Base-by-base conservation (phyloP, 805 yeast genomes). In the Torulaspora gathmanii region DNA sequence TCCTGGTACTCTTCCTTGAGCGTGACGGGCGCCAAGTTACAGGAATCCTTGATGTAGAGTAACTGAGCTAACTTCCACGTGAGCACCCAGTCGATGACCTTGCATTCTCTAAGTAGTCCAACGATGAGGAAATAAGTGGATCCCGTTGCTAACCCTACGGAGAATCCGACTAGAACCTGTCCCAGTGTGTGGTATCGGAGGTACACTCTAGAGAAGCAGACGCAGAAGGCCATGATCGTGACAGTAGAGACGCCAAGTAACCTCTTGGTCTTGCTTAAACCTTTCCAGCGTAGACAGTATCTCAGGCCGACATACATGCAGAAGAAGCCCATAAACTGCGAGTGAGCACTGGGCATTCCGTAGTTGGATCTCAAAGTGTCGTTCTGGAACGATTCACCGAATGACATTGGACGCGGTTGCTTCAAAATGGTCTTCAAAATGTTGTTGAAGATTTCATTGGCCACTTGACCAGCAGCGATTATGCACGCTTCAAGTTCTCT, bases 331-430 rank as follows among this genome's bases (percentile, higher is more conserved):
- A 91, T 85, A 64, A 90, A 93, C 67, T 91, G 99, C 0, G 96
- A 80, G 65, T 91, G 99, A 1, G 99, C 96, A 42, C 90, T 81
- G 0, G 99, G 99, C 97, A 91, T 91, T 0, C 99, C 99, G 62
- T 83, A 89, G 0, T 84, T 81, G 51, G 84, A 73, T 46, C 78
- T 64, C 35, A 73, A 20, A 55, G 79, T 63, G 33, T 61, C 62
- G 35, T 60, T 62, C 38, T 69, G 71, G 36, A 70, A 60, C 3
- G 59, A 50, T 5, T 64, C 65, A 5, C 62, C 65, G 38, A 70
- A 63, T 22, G 51, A 50, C n/a, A 55, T 52, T 0, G 99, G 99
- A 50, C 99, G 73, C 17, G 86, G 83, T 58, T 85, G 86, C 53
- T 76, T 78, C 31, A 88, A 64, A 1, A 77, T 30, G 16, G 72